phyloP scores from a whole-genome alignment of 768 basidiomycete species.

The Mycena galopus region DNA sequence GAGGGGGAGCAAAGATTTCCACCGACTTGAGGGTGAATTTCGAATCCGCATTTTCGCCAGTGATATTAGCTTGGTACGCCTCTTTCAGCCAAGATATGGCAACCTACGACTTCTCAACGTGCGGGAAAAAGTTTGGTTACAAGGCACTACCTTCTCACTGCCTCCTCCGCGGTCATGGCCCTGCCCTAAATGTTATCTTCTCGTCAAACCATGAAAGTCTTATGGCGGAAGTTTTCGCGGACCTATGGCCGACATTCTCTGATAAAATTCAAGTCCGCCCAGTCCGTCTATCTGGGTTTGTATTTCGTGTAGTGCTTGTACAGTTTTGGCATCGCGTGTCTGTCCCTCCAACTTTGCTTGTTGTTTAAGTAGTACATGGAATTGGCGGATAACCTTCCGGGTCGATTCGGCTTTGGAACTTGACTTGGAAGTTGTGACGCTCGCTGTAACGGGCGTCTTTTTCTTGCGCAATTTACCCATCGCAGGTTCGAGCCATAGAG shows the following conservation, averaged over 20 bases:
- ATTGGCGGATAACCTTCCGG: conserved; percentile 81
- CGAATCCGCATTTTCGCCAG: conserved; percentile 25
- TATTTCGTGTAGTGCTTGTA: conserved; percentile 61
- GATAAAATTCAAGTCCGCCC: conserved; percentile 88
- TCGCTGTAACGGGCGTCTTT: conserved; percentile 59
- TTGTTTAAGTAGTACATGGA: conserved; percentile 84
- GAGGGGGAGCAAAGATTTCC: conserved; percentile 15
- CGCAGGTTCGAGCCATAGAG: not conserved
- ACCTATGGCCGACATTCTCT: conserved; percentile 85
- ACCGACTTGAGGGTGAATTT: conserved; percentile 54
- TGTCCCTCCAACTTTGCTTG: conserved; percentile 63
- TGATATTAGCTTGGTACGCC: conserved; percentile 45
- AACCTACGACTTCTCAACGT: too few relatives aligned
- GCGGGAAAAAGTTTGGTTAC: too few relatives aligned
- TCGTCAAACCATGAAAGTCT: not conserved
- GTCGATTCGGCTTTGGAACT: conserved; percentile 72
- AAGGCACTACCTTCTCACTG: conserved; percentile 84
- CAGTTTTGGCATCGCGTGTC: conserved; percentile 38
- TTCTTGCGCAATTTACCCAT: conserved; percentile 61
- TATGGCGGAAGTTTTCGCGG: conserved; percentile 56
- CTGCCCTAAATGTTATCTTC: conserved; percentile 65
- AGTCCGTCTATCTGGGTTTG: conserved; percentile 72
- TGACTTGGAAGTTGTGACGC: conserved; percentile 39
- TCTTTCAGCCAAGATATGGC: conserved; percentile 83
- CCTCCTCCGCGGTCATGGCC: conserved; percentile 88